Conservation (phyloP, 2,329 filamentous ascomycete genomes). For the Lachnellula subtilissima region DNA sequence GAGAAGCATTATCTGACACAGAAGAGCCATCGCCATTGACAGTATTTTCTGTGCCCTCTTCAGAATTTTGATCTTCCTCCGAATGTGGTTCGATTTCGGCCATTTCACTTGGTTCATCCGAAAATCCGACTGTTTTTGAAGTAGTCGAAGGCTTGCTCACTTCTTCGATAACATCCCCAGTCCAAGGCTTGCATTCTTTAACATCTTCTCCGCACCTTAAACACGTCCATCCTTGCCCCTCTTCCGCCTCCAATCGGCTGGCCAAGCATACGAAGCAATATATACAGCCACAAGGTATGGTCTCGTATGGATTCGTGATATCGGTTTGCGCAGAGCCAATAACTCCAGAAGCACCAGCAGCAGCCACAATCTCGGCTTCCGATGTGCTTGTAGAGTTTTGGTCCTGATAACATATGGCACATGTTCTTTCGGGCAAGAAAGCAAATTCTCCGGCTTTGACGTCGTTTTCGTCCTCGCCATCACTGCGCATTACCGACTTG, state of each 20-base stretch:
- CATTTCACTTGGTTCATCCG: slow-evolving; percentile 35
- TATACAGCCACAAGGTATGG: slow-evolving; percentile 80
- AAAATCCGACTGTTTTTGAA: slow-evolving; percentile 59
- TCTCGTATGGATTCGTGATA: slow-evolving; percentile 93
- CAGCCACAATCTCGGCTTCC: slow-evolving; percentile 72
- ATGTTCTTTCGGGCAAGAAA: slow-evolving; percentile 89
- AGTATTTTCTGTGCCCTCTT: slow-evolving; percentile 25
- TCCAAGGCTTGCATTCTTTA: slow-evolving; percentile 86
- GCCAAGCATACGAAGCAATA: slow-evolving; percentile 98
- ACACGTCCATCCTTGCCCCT: slow-evolving; percentile 91
- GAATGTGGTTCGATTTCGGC: slow-evolving; percentile 19
- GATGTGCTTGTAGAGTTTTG: slow-evolving; percentile 69
- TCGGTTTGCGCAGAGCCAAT: slow-evolving; percentile 87
- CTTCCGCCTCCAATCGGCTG: slow-evolving; percentile 81
- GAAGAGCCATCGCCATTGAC: slow-evolving; percentile 4
- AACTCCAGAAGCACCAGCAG: slow-evolving; percentile 63
- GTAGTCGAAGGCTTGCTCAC: slow-evolving; percentile 32
- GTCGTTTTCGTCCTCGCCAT: slow-evolving; percentile 44
- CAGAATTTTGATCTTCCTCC: slow-evolving; percentile 24
- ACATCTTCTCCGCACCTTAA: slow-evolving; percentile 80
- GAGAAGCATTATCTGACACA: slow-evolving; percentile 17
- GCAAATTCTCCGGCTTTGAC: slow-evolving; percentile 67
- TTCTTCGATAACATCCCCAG: slow-evolving; percentile 74
- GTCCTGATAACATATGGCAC: slow-evolving; percentile 94
- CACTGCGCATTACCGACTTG: slow-evolving; percentile 56